Base-by-base conservation (phyloP, 106 monocot species). In the Allium cepa region DNA sequence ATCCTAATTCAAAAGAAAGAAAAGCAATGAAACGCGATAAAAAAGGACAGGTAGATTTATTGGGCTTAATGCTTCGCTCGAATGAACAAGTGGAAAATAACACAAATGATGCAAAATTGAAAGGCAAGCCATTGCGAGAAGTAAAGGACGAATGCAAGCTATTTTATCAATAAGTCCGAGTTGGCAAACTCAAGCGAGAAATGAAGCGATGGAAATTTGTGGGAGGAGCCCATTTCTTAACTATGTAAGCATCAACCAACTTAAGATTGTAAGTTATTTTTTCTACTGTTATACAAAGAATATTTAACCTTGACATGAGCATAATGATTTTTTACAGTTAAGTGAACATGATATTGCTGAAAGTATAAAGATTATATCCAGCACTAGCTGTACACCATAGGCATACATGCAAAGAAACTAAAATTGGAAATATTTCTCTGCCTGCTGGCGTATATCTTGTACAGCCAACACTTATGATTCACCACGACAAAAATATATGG, bases 101-200 rank as follows among this genome's bases (percentile, higher is more conserved):
- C 22, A 67, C 75, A 9, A 85, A 80, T 8, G 60, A 56, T 9
- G 57, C 73, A 27, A 71, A 67, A 5, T 12, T 48, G 53, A 28
- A 10, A 27, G 73, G 53, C 22, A 66, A 88, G 69, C 83, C 71
- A 1, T 67, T 60, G 0, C 80, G 85, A 0, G 88, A 93, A 2
- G 64, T 93, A 64, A 88, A 85, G 8, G 85, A 81, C 8, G 85
- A 88, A 60, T 93, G 92, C 53, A 88, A 79, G 55, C 72, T 93
- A 8, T 93, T 93, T 71, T 93, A 88, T 73, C 80, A 49, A 77
- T 93, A 76, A 46, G 83, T 62, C 85, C 73, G 47, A 61, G 52
- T 14, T 92, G 86, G 88, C 86, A 93, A 51, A 72, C 18, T 49
- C 28, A 75, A 11, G 93, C 86, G 14, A 80, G 88, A 9, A 69